A percentile compares a stretch with the other conserved stretches of the same genome.
phyloP scores from a whole-genome alignment of 805 yeast species.

The Hanseniaspora occidentalis region DNA sequence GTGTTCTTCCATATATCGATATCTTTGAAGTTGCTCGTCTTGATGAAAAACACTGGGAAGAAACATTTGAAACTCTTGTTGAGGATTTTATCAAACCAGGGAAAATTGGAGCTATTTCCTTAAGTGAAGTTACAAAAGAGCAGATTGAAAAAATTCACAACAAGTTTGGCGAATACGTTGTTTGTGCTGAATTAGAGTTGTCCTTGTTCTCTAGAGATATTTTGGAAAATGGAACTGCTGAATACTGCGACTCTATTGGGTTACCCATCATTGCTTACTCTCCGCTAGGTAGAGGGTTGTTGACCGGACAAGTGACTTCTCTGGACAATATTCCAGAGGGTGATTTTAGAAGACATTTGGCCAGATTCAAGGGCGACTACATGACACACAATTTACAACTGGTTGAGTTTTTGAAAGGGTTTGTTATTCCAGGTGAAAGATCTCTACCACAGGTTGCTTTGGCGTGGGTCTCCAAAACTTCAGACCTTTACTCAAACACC shows the following conservation, averaged over 20 bases:
- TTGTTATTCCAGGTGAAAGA: slow-evolving; percentile 29
- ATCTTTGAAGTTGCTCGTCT: slow-evolving; percentile 66
- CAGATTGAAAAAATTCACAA: slow-evolving; percentile 44
- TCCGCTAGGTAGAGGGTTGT: slow-evolving; percentile 69
- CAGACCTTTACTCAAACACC: slow-evolving; percentile 29
- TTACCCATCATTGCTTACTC: slow-evolving; percentile 72
- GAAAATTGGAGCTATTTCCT: slow-evolving; percentile 53
- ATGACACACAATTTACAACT: slow-evolving; percentile 38
- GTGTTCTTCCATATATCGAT: slow-evolving; percentile 36
- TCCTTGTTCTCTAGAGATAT: slow-evolving; percentile 60
- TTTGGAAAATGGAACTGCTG: slow-evolving; percentile 48
- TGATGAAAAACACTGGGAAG: slow-evolving; percentile 47
- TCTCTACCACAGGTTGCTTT: slow-evolving; percentile 57
- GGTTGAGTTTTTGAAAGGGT: slow-evolving; percentile 33
- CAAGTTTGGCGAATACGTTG: slow-evolving; percentile 35
- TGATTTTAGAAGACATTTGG: slow-evolving; percentile 40
- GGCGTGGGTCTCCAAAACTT: slow-evolving; percentile 45
- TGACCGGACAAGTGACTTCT: slow-evolving; percentile 48
- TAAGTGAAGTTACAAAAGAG: slow-evolving; percentile 57
- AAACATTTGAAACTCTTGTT: slow-evolving; percentile 42
- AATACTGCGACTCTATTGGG: slow-evolving; percentile 39
- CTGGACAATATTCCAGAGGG: slow-evolving; percentile 38
- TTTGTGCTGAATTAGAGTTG: slow-evolving; percentile 67
- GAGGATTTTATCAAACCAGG: slow-evolving; percentile 48
- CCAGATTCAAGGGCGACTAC: slow-evolving; percentile 48